phyloP scores from a whole-genome alignment of 2,329 filamentous ascomycete species.

The Ramularia endophylla region DNA sequence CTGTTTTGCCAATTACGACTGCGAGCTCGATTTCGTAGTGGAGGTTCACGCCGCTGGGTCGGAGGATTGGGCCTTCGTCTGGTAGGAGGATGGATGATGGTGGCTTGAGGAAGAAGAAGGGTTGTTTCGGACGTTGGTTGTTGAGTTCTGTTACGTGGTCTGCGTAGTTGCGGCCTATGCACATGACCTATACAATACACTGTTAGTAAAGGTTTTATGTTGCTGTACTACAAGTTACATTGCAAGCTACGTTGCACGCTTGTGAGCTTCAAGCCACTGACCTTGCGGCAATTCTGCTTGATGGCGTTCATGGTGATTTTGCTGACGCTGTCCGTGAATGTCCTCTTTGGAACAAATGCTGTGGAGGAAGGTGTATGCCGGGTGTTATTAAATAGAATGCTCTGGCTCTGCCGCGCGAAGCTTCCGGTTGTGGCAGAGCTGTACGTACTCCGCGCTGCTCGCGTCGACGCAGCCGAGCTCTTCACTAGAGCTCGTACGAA shows the following conservation, averaged over 20 bases:
- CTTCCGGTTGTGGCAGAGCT: constrained; percentile 10
- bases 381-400: constrained; percentile 1
- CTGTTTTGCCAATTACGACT: constrained; percentile 74
- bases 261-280: constrained; percentile 23
- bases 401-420: not conserved
- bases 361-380: not conserved
- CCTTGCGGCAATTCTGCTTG: constrained; percentile 44
- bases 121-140: constrained; percentile 81
- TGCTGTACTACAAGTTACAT: too few species aligned
- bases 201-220: constrained; percentile 1
- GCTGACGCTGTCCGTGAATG: constrained; percentile 10
- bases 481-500: constrained; percentile 10
- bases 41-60: constrained; percentile 74
- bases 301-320: constrained; percentile 27
- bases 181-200: constrained; percentile 80
- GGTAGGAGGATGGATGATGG: constrained; percentile 78
- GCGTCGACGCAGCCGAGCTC: constrained; percentile 9
- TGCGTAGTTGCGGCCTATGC: constrained; percentile 94
- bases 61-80: constrained; percentile 69
- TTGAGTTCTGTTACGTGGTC: constrained; percentile 93
- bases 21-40: constrained; percentile 96
- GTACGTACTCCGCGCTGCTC: constrained; percentile 5
- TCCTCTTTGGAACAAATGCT: not conserved
- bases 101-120: constrained; percentile 99
- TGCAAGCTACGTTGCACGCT: too few species aligned